Base-by-base conservation (phyloP, 352 stramenopile species). In the Saprolegnia parasitica region DNA sequence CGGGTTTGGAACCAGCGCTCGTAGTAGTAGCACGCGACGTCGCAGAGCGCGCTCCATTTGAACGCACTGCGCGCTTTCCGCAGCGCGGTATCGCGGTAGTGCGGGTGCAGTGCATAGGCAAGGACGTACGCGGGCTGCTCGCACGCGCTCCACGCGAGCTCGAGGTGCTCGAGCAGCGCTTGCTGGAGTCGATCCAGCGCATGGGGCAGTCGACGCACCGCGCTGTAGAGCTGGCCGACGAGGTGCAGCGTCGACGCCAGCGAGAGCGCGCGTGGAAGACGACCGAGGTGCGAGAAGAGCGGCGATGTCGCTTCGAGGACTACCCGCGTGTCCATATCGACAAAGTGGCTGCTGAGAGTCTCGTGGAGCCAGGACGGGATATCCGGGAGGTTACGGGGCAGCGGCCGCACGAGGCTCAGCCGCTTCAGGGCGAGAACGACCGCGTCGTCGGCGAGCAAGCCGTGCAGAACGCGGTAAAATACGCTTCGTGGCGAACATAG, bases 61-160 rank as follows among this genome's bases (percentile, higher is more conserved):
- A 65, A 52, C 1, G 80, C 88, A 5, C 88, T 55, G 0, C 82
- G 76, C 9, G 79, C 78, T 39, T 54, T 76, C 5, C 72, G 65
- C 9, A 89, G 54, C 37, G 78, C 73, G 13, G 71, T 75, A 20
- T 84, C 65, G 13, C 81, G 78, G 47, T 86, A 47, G 23, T 78
- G 73, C n/a, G 83, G 84, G 46, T 90, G 78, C 29, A 91, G 65
- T 0, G 75, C 80, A 55, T 91, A 77, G 29, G 81, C 80, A 26
- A 93, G 57, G 4, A 90, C 63, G 61, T 81, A 84, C n/a, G 90
- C 61, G 15, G 82, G 84, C 73, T 90, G 84, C 65, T 90, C 81
- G 65, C 84, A 72, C 45, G 79, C 68, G 15, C 71, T 65, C 82
- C 82, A 92, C 39, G 78, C 67, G 21, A 74, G 67, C 61, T 92